phyloP scores from a whole-genome alignment of 495 filamentous ascomycete genomes.

The Penicillium waksmanii region DNA sequence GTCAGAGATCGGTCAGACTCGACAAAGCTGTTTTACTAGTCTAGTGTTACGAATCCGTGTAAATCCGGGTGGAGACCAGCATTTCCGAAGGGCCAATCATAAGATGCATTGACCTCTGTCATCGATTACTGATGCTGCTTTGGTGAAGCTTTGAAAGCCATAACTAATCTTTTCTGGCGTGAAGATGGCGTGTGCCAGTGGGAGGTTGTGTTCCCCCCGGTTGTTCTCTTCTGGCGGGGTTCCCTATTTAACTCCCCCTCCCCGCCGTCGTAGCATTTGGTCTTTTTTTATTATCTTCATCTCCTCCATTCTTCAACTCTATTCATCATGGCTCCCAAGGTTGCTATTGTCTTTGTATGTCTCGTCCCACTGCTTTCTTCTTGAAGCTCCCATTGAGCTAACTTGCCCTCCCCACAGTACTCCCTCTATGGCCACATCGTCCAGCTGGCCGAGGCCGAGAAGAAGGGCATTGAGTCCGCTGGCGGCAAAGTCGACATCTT shows the following conservation, averaged over 20 bases:
- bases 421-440: slow-evolving; percentile 94
- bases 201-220: not conserved
- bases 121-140: slow-evolving; percentile 41
- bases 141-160: slow-evolving; percentile 20
- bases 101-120: slow-evolving; percentile 27
- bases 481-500: slow-evolving; percentile 78
- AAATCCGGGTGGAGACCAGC: slow-evolving; percentile 18
- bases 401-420: slow-evolving; percentile 59
- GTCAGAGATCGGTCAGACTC: slow-evolving; percentile 45
- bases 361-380: not conserved
- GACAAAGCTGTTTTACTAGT: slow-evolving; percentile 15
- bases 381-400: slow-evolving; percentile 13
- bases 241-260: slow-evolving; percentile 18
- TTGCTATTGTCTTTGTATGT: slow-evolving; percentile 89
- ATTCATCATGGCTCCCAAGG: slow-evolving; percentile 82
- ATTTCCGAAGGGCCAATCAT: slow-evolving; percentile 18
- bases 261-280: not conserved
- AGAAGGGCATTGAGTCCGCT: slow-evolving; percentile 85
- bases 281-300: not conserved
- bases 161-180: slow-evolving; percentile 14
- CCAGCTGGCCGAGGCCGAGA: slow-evolving; percentile 84
- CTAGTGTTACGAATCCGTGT: slow-evolving; percentile 3
- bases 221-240: slow-evolving; percentile 9
- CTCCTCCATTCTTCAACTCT: not conserved
- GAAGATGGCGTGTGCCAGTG: not conserved